A percentile compares a stretch with the other conserved stretches of the same genome.
These are phyloP conservation scores for Cylindrotheca fusiformis DNA, from an alignment of 108 stramenopile species.

Conservation along the genomic window DNA sequence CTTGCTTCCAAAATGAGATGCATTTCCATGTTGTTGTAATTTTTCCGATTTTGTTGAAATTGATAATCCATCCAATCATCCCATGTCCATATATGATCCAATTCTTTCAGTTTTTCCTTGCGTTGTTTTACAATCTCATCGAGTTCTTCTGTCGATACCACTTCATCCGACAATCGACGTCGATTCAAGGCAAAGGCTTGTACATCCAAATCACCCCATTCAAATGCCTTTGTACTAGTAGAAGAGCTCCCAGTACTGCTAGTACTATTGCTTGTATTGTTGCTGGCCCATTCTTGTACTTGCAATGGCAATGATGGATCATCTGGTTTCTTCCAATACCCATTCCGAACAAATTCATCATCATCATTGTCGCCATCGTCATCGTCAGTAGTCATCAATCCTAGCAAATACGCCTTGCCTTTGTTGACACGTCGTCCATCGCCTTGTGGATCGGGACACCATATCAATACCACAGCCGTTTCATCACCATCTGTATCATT, in stretches of 20 bases:
- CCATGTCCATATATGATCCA: constrained; percentile 30
- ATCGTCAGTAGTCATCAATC: not conserved
- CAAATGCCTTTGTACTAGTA: constrained; percentile 4
- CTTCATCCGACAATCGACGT: constrained; percentile 29
- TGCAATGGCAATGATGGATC: not conserved
- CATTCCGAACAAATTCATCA: not conserved
- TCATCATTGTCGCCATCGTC: not conserved
- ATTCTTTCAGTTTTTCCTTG: constrained; percentile 15
- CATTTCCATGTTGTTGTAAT: constrained; percentile 8
- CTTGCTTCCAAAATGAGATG: constrained; percentile 33
- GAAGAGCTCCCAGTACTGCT: not conserved
- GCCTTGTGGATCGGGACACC: not conserved
- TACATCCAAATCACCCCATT: constrained; percentile 34
- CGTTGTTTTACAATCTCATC: constrained; percentile 24
- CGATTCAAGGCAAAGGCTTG: constrained; percentile 18
- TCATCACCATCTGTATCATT: constrained; percentile 11
- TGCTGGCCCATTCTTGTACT: not conserved
- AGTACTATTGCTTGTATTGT: not conserved
- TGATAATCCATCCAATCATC: constrained; percentile 31
- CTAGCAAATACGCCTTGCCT: constrained; percentile 14
- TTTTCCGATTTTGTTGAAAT: not conserved
- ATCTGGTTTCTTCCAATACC: not conserved
- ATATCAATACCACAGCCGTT: constrained; percentile 7
- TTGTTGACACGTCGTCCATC: not conserved
- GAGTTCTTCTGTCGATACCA: constrained; percentile 22